Evolutionary conservation across 805 yeast genomes (phyloP), one percentile per base, ranked within the genome.

Genomic region (Metschnikowia proteae): DNA sequence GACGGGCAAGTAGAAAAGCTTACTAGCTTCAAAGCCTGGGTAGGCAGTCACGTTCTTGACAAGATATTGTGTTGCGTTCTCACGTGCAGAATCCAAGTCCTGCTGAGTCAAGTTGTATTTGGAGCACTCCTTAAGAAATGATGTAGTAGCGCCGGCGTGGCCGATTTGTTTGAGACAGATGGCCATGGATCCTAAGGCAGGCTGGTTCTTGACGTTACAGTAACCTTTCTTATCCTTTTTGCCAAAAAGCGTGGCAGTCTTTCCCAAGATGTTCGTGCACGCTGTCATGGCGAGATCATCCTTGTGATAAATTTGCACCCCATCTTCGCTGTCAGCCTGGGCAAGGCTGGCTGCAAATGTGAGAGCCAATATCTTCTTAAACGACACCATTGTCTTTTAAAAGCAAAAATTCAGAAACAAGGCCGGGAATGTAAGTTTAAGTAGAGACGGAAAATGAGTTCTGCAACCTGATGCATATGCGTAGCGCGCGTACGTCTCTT

Each of bases 1-100:
- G 30, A 75, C 65, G 6, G 82, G 82, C 43, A 58, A 62, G 49
- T 66, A 47, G 50, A 64, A 67, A 7, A 63, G 13, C 35, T 53
- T 52, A 1, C 68, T 58, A 4, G 52, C 49, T 49, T 70, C 69
- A 56, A 64, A 73, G 9, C 54, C 52, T 6, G 60, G 60, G 39
- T 61, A 69, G 0, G 57, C 59, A n/a, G 63, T 58, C 34, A 68
- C 56, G 49, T 70, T 62, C 4, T 68, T 62, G 25, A 56, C 60
- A 50, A 74, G 59, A 53, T 68, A 68, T 3, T 63, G 43, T 6
- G 80, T 64, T 4, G 80, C 80, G 52, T 73, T 75, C 4, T 60
- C 54, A 48, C 68, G 77, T 4, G 74, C 61, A 3, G 57, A 65
- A n/a, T 65, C 54, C 45, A 73, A 61, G 13, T 60, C 60, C 11